A percentile compares a stretch with the other conserved stretches of the same genome.
Conservation (phyloP, 1,284 basidiomycete species). For the Limonomyces culmigenus region DNA sequence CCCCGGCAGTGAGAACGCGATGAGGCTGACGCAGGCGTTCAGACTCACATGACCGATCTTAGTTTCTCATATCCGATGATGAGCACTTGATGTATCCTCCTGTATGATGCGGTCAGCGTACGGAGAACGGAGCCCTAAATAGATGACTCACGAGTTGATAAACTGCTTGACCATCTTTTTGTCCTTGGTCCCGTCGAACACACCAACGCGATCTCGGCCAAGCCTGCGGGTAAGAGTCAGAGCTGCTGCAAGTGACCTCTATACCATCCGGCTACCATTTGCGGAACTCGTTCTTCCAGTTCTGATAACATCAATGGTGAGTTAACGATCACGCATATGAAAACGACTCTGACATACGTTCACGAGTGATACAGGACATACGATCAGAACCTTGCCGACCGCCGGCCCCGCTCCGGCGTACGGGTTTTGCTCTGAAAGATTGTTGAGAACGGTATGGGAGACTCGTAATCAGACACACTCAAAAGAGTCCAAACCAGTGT, state of each 20-base stretch:
- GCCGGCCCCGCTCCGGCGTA: constrained; percentile 43
- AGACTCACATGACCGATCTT: constrained; percentile 55
- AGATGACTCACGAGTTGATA: constrained; percentile 41
- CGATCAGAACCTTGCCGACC: constrained; percentile 74
- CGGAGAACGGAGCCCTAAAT: constrained; percentile 3
- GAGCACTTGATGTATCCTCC: constrained; percentile 69
- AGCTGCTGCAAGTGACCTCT: constrained; percentile 4
- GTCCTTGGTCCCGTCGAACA: constrained; percentile 71
- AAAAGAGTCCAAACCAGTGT: constrained; percentile 78
- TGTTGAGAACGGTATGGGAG: neutral
- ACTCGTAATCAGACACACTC: constrained; percentile 31
- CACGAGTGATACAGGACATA: constrained; percentile 87
- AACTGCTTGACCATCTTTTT: constrained; percentile 59
- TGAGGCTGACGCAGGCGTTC: neutral
- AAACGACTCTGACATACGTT: constrained; percentile 46
- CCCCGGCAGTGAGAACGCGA: too few species aligned
- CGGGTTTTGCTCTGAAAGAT: constrained; percentile 66
- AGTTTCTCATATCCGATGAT: constrained; percentile 94
- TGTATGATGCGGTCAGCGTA: constrained; percentile 16
- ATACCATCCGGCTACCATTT: constrained; percentile 51
- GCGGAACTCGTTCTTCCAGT: constrained; percentile 91
- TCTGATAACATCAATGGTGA: constrained; percentile 26
- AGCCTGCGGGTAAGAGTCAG: constrained; percentile 25
- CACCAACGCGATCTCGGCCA: constrained; percentile 64
- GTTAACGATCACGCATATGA: constrained; percentile 2